Percentiles rank a stretch among this genome's conserved stretches.
These are phyloP conservation scores for Vigna mungo DNA, from an alignment of 306 rosid genomes.

Conservation along the genomic window DNA sequence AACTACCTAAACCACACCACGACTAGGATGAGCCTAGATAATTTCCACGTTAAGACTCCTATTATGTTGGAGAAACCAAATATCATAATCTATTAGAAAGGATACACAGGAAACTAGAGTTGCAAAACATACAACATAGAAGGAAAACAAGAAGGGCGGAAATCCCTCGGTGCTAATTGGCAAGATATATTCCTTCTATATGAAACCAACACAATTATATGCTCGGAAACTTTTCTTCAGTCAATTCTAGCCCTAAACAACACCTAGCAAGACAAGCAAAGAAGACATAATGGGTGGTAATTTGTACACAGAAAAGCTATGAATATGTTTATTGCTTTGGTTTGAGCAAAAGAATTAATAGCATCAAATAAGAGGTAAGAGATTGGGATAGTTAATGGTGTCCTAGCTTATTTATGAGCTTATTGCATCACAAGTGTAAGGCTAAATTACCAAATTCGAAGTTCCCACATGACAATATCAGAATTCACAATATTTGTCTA, in stretches of 20 bases:
- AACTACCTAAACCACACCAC: not conserved
- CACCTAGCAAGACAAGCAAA: constrained; percentile 26
- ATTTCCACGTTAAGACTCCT: not conserved
- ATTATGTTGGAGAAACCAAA: constrained; percentile 18
- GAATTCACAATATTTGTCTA: not conserved
- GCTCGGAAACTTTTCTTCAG: not conserved
- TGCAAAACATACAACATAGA: not conserved
- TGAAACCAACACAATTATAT: constrained; percentile 11
- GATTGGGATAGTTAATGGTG: not conserved
- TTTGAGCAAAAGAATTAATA: constrained; percentile 15
- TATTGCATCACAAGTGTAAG: not conserved
- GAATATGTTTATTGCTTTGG: not conserved
- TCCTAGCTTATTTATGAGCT: constrained; percentile 11
- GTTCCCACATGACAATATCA: not conserved
- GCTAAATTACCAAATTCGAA: constrained; percentile 12
- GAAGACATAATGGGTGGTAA: not conserved
- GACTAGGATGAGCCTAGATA: too few relatives aligned
- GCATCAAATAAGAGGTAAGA: constrained; percentile 11
- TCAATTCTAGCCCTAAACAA: constrained; percentile 13
- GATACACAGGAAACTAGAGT: constrained; percentile 11
- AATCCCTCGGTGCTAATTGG: not conserved
- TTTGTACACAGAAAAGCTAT: constrained; percentile 1
- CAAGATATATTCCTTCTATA: not conserved
- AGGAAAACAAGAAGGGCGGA: not conserved
- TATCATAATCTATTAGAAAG: not conserved